A percentile compares a stretch with the other conserved stretches of the same genome.
These are phyloP conservation scores for Pythium scleroteichum DNA, from an alignment of 352 stramenopile species.

Conservation along the genomic window DNA sequence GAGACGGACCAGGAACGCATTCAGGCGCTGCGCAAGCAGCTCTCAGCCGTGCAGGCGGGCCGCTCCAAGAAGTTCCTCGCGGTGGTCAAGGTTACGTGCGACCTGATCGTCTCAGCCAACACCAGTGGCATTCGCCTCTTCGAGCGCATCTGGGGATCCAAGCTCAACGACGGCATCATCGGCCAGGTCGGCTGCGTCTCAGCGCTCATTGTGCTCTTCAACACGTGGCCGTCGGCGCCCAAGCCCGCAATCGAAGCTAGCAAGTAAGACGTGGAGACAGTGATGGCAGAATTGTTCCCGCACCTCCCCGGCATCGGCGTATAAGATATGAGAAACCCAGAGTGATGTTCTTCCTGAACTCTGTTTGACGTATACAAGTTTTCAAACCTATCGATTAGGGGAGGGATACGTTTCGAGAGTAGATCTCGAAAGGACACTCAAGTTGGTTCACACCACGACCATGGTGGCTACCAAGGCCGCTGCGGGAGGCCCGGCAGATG, in stretches of 20 bases:
- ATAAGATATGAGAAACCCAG: conserved; percentile 7
- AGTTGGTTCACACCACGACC: neutral
- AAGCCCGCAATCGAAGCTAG: conserved; percentile 23
- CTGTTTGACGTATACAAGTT: neutral
- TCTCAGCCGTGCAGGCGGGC: conserved; percentile 55
- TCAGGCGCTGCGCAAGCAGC: conserved; percentile 49
- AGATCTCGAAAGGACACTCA: conserved; percentile 26
- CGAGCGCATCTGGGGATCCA: conserved; percentile 75
- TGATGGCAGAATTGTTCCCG: neutral
- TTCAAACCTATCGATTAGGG: conserved; percentile 3
- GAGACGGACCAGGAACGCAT: conserved; percentile 67
- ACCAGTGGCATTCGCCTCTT: conserved; percentile 72
- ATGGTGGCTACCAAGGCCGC: conserved; percentile 21
- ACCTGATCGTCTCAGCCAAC: conserved; percentile 87
- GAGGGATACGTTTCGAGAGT: conserved; percentile 15
- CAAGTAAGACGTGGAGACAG: neutral
- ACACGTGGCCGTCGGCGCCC: conserved; percentile 63
- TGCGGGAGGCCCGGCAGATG: neutral
- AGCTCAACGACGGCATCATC: conserved; percentile 86
- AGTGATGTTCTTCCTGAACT: conserved; percentile 3
- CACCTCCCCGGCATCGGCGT: neutral
- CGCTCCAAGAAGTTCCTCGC: conserved; percentile 82
- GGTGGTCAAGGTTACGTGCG: conserved; percentile 81
- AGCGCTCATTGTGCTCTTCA: conserved; percentile 83
- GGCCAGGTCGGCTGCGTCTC: conserved; percentile 79